These are phyloP conservation scores for Tremellales sp. DNA, from an alignment of 1,284 basidiomycete species.

Conservation along the genomic window DNA sequence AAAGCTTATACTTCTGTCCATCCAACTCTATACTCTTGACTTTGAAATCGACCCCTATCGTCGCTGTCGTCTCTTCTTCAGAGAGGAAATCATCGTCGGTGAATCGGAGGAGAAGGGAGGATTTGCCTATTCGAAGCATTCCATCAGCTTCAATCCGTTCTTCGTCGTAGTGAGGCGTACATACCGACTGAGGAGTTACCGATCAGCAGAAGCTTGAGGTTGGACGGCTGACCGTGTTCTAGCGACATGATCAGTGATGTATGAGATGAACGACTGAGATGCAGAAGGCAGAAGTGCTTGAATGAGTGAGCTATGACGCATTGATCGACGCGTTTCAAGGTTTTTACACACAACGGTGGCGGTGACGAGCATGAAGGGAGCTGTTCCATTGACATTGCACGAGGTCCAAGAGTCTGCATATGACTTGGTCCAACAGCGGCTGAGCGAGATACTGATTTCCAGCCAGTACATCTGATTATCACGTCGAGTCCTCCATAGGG, in stretches of 20 bases:
- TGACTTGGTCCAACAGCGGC: too few relatives aligned
- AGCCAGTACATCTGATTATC: too few relatives aligned
- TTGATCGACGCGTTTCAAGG: too few relatives aligned
- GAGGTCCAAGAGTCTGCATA: too few relatives aligned
- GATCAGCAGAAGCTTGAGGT: conserved; percentile 55
- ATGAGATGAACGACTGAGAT: not conserved
- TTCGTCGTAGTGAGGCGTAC: conserved; percentile 37
- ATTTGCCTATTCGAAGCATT: conserved; percentile 53
- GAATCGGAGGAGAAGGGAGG: conserved; percentile 84
- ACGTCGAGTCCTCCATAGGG: too few relatives aligned
- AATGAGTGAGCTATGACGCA: too few relatives aligned
- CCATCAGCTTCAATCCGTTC: too few relatives aligned
- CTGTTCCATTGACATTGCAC: too few relatives aligned
- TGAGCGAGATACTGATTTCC: too few relatives aligned
- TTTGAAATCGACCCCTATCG: conserved; percentile 64
- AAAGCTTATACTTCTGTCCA: conserved; percentile 54
- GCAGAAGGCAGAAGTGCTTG: too few relatives aligned
- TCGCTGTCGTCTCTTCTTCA: conserved; percentile 89
- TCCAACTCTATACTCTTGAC: conserved; percentile 52
- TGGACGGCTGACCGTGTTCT: conserved; percentile 9
- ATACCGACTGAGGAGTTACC: conserved; percentile 89
- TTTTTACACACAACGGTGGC: too few relatives aligned
- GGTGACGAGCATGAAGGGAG: too few relatives aligned
- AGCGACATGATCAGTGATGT: not conserved
- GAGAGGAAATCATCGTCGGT: conserved; percentile 94